Evolutionary conservation across 768 basidiomycete genomes (phyloP), one percentile per base, ranked within the genome.

Genomic region (Naematelia aurantialba): DNA sequence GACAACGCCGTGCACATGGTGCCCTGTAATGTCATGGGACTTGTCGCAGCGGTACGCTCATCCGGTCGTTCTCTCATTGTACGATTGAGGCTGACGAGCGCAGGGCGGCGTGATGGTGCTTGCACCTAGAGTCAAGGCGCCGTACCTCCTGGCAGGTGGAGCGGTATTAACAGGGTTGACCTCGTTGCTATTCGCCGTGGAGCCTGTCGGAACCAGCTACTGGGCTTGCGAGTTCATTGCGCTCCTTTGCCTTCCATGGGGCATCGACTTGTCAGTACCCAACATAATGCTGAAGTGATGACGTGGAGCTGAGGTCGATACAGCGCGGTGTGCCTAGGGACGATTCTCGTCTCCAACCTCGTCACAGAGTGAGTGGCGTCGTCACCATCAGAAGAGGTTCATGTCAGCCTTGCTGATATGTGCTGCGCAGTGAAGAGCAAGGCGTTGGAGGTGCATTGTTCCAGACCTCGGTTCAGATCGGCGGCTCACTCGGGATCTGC

Each of bases 211-310:
- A 3, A 50, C 55, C 10, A 68, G 27, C 19, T 75, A 68, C 45
- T 75, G 67, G 68, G 60, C 57, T 8, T 59, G 52, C 24, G 61
- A 66, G 26, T 75, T 75, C 44, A 24, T 63, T 1, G 63, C 59
- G 1, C 56, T 64, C 17, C 39, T 67, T 11, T 26, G 62, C 3
- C 48, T 56, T 12, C 68, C 70, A 0, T 66, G 64, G 29, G 70
- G 70, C 1, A 59, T 63, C 2, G 70, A 72, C 46, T 26, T 30
- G 11, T 19, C 31, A 57, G 59, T 53, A 14, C 5, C 24, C 26
- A 5, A 10, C 11, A 8, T 26, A 19, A 21, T 47, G 46, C 26
- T 25, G 17, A 50, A 14, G 11, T 26, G 10, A 26, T 47, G 8
- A 8, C 19, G 5, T 11, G 14, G 13, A 45, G 45, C 22, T 24